Base-by-base conservation (phyloP, 129 eudicot species). In the Centrapalus pauciflorus region DNA sequence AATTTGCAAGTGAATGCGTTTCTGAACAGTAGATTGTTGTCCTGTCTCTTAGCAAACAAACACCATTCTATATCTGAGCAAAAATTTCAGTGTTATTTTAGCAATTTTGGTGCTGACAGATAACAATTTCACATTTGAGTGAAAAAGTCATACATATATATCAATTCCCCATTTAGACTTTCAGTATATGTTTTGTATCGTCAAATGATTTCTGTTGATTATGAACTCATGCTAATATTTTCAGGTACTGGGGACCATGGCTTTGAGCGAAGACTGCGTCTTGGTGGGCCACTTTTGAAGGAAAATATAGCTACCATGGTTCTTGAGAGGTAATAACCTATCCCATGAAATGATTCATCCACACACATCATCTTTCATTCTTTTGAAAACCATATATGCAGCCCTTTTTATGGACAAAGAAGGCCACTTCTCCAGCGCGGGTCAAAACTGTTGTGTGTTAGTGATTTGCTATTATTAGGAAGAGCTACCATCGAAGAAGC, bases 261-360 rank as follows among this genome's bases (percentile, higher is more conserved):
- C 59, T 93, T 93, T 79, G 95, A 88, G 77, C 84, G 96, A 57
- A 80, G 98, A 64, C 76, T 93, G 69, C 96, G 98, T 73, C 95
- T 93, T 28, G 98, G 98, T 66, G 95, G 95, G 24, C 98, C 98
- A 32, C 64, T 93, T 16, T 57, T 93, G 56, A 88, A 93, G 83
- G 87, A 93, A 76, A 93, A 93, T 71, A 80, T 93, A 63, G 98
- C 98, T 49, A 93, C 98, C 21, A 85, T 93, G 96, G 96, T 93
- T 56, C 98, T 93, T 33, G 98, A 93, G 84, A 93, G 98, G 98
- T 92, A 61, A 75, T 68, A 65, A 29, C 56, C 41, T 27, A 68
- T 38, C 27, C 52, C 65, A 4, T 24, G 11, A 34, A 32, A 20
- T 4, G 25, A 60, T 69, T 60, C 29, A 10, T 19, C 6, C 62